Percentiles rank a stretch among this genome's conserved stretches.
Evolutionary conservation across 257 asterid species (phyloP).

Genomic region (Lycium barbarum): DNA sequence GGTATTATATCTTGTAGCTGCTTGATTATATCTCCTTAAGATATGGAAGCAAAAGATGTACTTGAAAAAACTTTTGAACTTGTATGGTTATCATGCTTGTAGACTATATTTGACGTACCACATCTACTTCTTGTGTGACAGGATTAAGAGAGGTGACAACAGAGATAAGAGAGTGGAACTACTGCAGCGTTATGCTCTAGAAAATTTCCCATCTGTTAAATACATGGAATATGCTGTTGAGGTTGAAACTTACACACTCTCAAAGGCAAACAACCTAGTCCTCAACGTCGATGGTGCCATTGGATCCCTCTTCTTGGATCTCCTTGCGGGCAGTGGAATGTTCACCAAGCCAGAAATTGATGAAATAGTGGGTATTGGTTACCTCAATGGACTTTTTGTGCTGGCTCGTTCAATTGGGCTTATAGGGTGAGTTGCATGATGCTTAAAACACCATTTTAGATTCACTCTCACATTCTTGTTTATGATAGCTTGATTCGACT

Average conservation of each 20-base stretch:
- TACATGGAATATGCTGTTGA: constrained; percentile 98
- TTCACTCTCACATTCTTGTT: background rate
- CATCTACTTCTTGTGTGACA: constrained; percentile 39
- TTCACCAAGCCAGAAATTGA: constrained; percentile 94
- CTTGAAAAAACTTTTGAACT: constrained; percentile 26
- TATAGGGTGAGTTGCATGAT: constrained; percentile 75
- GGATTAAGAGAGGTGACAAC: constrained; percentile 99
- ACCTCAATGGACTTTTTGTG: constrained; percentile 95
- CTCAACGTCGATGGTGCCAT: constrained; percentile 98
- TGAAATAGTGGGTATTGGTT: constrained; percentile 92
- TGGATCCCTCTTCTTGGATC: constrained; percentile 95
- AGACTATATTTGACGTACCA: background rate
- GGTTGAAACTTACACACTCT: constrained; percentile 89
- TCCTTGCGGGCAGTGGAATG: constrained; percentile 98
- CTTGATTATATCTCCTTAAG: background rate
- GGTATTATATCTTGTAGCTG: constrained; percentile 51
- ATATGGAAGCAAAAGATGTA: background rate
- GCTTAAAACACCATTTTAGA: background rate
- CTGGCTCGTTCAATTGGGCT: constrained; percentile 99
- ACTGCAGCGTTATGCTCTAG: constrained; percentile 78
- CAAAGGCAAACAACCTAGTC: constrained; percentile 94
- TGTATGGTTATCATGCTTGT: constrained; percentile 4
- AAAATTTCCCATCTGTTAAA: constrained; percentile 89
- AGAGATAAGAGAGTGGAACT: constrained; percentile 97
- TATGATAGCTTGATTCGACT: background rate